Evolutionary conservation across 176 grass and related monocot species (phyloP).

Genomic region (Metroxylon sagu): DNA sequence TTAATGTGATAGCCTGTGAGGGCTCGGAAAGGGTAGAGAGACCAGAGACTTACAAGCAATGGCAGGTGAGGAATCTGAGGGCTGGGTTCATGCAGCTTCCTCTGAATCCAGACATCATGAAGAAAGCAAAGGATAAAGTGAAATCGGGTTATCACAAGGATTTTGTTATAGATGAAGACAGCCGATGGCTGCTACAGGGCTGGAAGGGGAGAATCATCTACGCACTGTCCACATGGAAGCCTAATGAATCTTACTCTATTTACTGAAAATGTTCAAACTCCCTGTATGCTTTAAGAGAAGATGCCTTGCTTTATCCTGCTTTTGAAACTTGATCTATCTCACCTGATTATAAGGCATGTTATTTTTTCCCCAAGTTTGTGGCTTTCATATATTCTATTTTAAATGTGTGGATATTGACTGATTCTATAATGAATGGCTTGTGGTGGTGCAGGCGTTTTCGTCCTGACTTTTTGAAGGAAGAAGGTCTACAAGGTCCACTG

Average conservation of each 20-base stretch:
- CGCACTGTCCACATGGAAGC: constrained; percentile 87
- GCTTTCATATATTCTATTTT: too few species aligned
- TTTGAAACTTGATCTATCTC: too few species aligned
- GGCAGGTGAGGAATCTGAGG: constrained; percentile 93
- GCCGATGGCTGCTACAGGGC: constrained; percentile 81
- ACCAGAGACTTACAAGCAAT: constrained; percentile 93
- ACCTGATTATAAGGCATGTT: too few species aligned
- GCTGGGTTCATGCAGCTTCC: constrained; percentile 80
- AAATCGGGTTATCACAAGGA: constrained; percentile 91
- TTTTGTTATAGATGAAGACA: constrained; percentile 94
- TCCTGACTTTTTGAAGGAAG: too few species aligned
- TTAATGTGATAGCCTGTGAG: constrained; percentile 95
- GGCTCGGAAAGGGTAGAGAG: constrained; percentile 90
- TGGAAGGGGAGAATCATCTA: constrained; percentile 99
- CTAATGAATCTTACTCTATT: constrained; percentile 16
- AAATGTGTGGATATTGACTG: too few species aligned
- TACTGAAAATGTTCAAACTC: too few species aligned
- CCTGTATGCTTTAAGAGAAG: too few species aligned
- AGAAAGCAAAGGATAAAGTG: constrained; percentile 82
- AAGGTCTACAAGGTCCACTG: too few species aligned
- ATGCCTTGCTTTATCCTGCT: too few species aligned
- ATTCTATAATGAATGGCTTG: too few species aligned
- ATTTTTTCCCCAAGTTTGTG: too few species aligned
- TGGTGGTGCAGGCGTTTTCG: too few species aligned
- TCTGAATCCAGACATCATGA: constrained; percentile 56